Evolutionary conservation across 2,329 filamentous ascomycete genomes (phyloP), one percentile per base, ranked within the genome.

Genomic region (Fusarium abutilonis): DNA sequence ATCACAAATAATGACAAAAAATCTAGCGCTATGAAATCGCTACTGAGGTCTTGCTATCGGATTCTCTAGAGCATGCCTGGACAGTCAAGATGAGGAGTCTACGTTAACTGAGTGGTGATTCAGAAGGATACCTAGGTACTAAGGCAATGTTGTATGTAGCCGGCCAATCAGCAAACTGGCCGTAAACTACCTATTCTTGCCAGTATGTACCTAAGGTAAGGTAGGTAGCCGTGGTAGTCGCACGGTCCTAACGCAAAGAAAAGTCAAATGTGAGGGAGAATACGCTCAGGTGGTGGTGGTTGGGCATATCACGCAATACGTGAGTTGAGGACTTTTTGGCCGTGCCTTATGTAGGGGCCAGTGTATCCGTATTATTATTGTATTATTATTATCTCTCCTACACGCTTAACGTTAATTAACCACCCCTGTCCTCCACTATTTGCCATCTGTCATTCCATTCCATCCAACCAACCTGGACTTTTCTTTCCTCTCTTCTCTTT

Each of bases 131-230:
- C n/a, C n/a, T n/a, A n/a, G n/a, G n/a, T n/a, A n/a, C n/a, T n/a
- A n/a, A n/a, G 47, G 48, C 19, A 32, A 32, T 45, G 34, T 59
- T 67, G 61, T 69, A 69, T n/a, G n/a, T n/a, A n/a, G 54, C 38
- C 62, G 49, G 45, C 64, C 61, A 67, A 66, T 65, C 60, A 63
- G 57, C 47, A 42, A 59, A 61, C 40, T 32, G 31, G 31, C 35
- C 35, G 51, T 45, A 57, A 52, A n/a, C n/a, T n/a, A n/a, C n/a
- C n/a, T n/a, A n/a, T n/a, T 36, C 62, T 58, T 60, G 54, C 38
- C 41, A 14, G 21, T 10, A 9, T 47, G 26, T 3, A 41, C 32
- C 19, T 8, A 23, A 34, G 40, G 19, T 17, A 5, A 47, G 26
- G 23, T 7, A 43, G 26, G 15, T 29, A 29, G 28, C 21, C 21